These are phyloP conservation scores for Dendrobium catenatum DNA, from an alignment of 106 monocot species.

Conservation along the genomic window DNA sequence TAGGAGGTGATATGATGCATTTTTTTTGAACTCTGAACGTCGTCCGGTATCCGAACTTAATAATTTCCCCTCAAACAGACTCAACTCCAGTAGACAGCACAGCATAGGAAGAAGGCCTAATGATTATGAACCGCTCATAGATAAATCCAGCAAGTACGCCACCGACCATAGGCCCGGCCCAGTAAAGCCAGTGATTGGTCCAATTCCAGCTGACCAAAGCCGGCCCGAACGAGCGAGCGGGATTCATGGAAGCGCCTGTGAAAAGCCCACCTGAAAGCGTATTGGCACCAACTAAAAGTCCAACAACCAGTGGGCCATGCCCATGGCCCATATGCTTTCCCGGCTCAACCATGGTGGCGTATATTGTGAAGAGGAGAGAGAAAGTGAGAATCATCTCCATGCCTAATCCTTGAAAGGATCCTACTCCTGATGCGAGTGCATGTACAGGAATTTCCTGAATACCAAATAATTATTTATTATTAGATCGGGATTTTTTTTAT, in stretches of 20 bases:
- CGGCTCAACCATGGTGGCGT: slow-evolving; percentile 65
- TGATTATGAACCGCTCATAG: slow-evolving; percentile 47
- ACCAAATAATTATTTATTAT: too few species aligned
- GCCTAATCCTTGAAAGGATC: slow-evolving; percentile 40
- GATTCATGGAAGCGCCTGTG: slow-evolving; percentile 84
- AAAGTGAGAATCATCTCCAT: slow-evolving; percentile 81
- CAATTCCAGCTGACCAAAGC: slow-evolving; percentile 52
- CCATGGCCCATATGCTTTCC: slow-evolving; percentile 30
- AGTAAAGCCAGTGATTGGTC: slow-evolving; percentile 74
- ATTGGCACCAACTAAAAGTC: slow-evolving; percentile 68
- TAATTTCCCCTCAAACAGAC: background rate
- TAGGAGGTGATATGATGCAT: too few species aligned
- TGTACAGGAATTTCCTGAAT: slow-evolving; percentile 55
- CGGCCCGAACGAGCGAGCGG: slow-evolving; percentile 76
- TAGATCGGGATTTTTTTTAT: too few species aligned
- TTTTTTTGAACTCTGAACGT: too few species aligned
- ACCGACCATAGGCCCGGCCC: slow-evolving; percentile 67
- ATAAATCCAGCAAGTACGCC: slow-evolving; percentile 53
- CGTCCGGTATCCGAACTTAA: too few species aligned
- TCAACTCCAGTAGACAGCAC: slow-evolving; percentile 10
- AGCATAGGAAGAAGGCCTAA: slow-evolving; percentile 12
- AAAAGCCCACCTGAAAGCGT: slow-evolving; percentile 62
- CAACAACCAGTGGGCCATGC: slow-evolving; percentile 52
- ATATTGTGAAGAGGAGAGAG: slow-evolving; percentile 66
- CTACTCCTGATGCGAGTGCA: slow-evolving; percentile 43